These are phyloP conservation scores for Tuber indicum DNA, from an alignment of 495 filamentous ascomycete genomes.

Conservation along the genomic window DNA sequence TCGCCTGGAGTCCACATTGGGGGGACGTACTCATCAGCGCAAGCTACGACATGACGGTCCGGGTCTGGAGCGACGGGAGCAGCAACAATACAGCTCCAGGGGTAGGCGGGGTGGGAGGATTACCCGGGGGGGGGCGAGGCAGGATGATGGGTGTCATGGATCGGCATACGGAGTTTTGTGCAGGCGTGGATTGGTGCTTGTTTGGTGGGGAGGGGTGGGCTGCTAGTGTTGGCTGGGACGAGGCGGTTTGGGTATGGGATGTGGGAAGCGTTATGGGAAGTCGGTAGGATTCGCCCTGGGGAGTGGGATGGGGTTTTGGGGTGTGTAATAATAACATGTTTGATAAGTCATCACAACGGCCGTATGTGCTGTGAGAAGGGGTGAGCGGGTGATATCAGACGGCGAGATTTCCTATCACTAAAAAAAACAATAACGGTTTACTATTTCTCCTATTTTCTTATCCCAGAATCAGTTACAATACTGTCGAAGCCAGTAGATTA, in stretches of 20 bases:
- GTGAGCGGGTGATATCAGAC: not conserved
- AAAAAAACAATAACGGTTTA: not conserved
- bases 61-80: slow-evolving; percentile 81
- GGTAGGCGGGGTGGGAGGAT: slow-evolving; percentile 17
- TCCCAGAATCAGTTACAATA: not conserved
- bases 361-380: not conserved
- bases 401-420: not conserved
- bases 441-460: not conserved
- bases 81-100: slow-evolving; percentile 46
- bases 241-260: slow-evolving; percentile 86
- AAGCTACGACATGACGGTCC: slow-evolving; percentile 95
- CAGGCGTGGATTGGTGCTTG: slow-evolving; percentile 96
- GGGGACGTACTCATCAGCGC: slow-evolving; percentile 75
- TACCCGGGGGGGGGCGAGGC: slow-evolving; percentile 46
- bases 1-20: slow-evolving; percentile 89
- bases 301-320: not conserved
- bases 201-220: slow-evolving; percentile 95
- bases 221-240: slow-evolving; percentile 89
- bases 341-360: not conserved
- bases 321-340: not conserved
- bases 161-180: slow-evolving; percentile 88
- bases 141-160: slow-evolving; percentile 80
- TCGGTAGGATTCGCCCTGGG: slow-evolving; percentile 8
- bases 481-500: not conserved
- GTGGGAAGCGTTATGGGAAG: slow-evolving; percentile 59